Percentiles rank a stretch among this genome's conserved stretches.
These are phyloP conservation scores for Rhizophagus sp. DNA, from an alignment of 192 early-diverging fungal species.

Conservation along the genomic window DNA sequence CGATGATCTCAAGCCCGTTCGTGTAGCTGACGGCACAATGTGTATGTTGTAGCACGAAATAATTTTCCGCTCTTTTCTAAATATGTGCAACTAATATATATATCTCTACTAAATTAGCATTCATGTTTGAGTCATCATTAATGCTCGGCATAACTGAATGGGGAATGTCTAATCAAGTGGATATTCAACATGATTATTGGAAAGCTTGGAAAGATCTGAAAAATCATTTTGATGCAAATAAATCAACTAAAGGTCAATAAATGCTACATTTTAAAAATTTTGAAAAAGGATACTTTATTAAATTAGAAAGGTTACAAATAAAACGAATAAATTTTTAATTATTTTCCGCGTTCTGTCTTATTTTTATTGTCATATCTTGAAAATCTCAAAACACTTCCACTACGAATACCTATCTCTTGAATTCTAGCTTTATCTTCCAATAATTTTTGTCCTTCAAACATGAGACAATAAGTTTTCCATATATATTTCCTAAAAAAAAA, in stretches of 20 bases:
- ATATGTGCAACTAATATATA: background rate
- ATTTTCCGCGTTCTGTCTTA: background rate
- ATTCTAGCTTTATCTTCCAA: conserved; percentile 20
- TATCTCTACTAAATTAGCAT: conserved; percentile 57
- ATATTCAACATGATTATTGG: conserved; percentile 84
- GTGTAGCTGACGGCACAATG: conserved; percentile 73
- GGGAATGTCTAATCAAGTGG: conserved; percentile 73
- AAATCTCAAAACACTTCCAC: conserved; percentile 26
- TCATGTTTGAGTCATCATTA: conserved; percentile 93
- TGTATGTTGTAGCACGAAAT: background rate
- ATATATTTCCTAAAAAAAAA: conserved; percentile 25
- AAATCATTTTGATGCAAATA: conserved; percentile 46
- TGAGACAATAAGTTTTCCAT: conserved; percentile 30
- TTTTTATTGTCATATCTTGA: conserved; percentile 8
- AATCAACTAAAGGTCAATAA: background rate
- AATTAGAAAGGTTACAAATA: background rate
- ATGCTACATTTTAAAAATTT: background rate
- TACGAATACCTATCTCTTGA: conserved; percentile 27
- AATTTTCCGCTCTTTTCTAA: background rate
- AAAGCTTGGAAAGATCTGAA: conserved; percentile 76
- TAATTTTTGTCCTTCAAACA: conserved; percentile 22
- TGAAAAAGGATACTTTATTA: background rate
- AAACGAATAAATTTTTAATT: background rate
- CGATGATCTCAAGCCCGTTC: conserved; percentile 73
- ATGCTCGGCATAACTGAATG: conserved; percentile 79